Conservation (phyloP, 2,329 filamentous ascomycete species). For the Juglanconis sp. region DNA sequence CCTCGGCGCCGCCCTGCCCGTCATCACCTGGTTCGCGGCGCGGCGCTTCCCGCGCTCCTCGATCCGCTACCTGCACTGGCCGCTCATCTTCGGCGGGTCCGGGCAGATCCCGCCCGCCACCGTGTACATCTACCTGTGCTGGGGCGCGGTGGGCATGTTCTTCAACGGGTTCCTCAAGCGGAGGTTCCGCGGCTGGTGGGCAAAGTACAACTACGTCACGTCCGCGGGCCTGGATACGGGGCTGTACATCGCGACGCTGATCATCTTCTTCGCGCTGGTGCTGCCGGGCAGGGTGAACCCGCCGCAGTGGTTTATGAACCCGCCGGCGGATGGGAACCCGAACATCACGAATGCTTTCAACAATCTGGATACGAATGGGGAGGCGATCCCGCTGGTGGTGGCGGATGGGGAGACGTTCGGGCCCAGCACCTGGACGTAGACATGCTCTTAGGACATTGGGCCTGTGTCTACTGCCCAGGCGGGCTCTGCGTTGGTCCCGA, state of each 20-base stretch:
- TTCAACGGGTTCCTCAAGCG: constrained; percentile 50
- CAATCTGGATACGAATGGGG: constrained; percentile 7
- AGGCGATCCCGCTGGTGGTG: constrained; percentile 19
- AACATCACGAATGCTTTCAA: constrained; percentile 22
- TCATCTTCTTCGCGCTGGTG: constrained; percentile 32
- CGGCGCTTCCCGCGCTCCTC: constrained; percentile 22
- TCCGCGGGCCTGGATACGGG: constrained; percentile 51
- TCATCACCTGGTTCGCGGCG: constrained; percentile 25
- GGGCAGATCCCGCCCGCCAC: constrained; percentile 37
- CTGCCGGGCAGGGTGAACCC: constrained; percentile 16
- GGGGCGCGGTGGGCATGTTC: constrained; percentile 45
- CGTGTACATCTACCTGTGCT: constrained; percentile 44
- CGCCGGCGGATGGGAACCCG: constrained; percentile 37
- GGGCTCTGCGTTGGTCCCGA: too few species aligned
- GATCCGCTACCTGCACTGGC: constrained; percentile 27
- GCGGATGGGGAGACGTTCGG: constrained; percentile 39
- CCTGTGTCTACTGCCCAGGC: neutral
- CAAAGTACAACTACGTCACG: constrained; percentile 53
- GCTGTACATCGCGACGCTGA: constrained; percentile 50
- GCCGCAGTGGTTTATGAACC: constrained; percentile 20
- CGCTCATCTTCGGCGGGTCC: constrained; percentile 30
- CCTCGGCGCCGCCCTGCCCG: constrained; percentile 25
- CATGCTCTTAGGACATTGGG: neutral
- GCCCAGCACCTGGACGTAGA: constrained; percentile 27
- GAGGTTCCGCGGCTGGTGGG: constrained; percentile 50